Evolutionary conservation across 2,329 filamentous ascomycete species (phyloP).

Genomic region (Pestalotiopsis sp.): DNA sequence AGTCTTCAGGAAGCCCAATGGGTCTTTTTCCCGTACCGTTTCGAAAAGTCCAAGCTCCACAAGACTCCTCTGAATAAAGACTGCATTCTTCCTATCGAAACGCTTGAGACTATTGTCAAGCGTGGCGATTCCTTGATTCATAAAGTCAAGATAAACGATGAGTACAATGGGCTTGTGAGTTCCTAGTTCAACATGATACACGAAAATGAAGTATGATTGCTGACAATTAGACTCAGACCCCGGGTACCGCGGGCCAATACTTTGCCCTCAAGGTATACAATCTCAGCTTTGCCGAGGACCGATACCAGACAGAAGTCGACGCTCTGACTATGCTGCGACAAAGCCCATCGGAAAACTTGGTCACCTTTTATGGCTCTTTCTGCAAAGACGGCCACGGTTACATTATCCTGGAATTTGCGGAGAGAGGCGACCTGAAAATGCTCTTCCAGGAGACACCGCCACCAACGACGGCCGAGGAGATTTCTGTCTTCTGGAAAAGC

Average conservation of each 20-base stretch:
- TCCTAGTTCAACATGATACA: not conserved
- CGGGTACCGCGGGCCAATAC: not conserved
- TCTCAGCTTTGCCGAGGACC: not conserved
- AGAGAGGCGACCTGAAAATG: constrained; percentile 18
- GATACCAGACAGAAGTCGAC: constrained; percentile 18
- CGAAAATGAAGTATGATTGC: not conserved
- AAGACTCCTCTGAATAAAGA: not conserved
- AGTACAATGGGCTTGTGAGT: not conserved
- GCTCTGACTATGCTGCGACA: constrained; percentile 17
- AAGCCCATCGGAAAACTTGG: constrained; percentile 14
- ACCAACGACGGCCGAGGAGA: constrained; percentile 10
- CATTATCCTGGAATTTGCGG: constrained; percentile 21
- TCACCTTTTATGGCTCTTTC: constrained; percentile 22
- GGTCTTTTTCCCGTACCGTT: not conserved
- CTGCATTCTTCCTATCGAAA: not conserved
- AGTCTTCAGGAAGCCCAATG: not conserved
- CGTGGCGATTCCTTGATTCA: not conserved
- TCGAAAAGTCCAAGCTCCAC: not conserved
- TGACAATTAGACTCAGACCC: not conserved
- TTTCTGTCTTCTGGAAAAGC: constrained; percentile 17
- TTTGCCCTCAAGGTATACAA: constrained; percentile 4
- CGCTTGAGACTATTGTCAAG: not conserved
- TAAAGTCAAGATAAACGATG: not conserved
- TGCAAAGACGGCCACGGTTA: constrained; percentile 15
- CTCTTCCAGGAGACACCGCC: constrained; percentile 10